Evolutionary conservation across 83 land plant species (phyloP).

Genomic region (Thuja plicata): DNA sequence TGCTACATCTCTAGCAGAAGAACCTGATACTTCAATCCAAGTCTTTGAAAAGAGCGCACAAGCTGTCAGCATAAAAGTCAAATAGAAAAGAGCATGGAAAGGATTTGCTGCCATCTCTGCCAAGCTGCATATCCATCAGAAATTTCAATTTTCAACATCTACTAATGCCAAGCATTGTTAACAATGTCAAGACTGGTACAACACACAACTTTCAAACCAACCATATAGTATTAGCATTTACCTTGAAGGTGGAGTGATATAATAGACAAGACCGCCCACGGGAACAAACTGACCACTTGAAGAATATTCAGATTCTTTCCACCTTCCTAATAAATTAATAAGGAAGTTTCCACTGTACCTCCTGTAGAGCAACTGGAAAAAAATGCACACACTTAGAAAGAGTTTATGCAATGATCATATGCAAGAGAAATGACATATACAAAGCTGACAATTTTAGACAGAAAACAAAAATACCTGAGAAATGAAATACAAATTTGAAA

Average conservation of each 20-base stretch:
- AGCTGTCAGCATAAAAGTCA: slow-evolving; percentile 36
- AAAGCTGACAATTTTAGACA: neutral
- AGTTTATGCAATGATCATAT: neutral
- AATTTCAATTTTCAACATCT: neutral
- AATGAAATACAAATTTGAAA: slow-evolving; percentile 84
- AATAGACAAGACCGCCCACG: slow-evolving; percentile 91
- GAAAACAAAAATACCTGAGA: slow-evolving; percentile 59
- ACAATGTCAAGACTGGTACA: too few relatives aligned
- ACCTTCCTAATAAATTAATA: slow-evolving; percentile 78
- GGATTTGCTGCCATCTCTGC: slow-evolving; percentile 32
- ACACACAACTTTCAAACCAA: neutral
- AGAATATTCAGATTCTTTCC: slow-evolving; percentile 91
- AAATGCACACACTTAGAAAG: neutral
- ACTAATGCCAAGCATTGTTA: too few relatives aligned
- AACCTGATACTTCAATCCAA: slow-evolving; percentile 95
- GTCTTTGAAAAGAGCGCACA: slow-evolving; percentile 92
- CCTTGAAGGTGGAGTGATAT: slow-evolving; percentile 90
- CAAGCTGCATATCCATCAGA: slow-evolving; percentile 47
- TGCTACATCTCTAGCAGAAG: slow-evolving; percentile 91
- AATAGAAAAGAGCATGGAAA: too few relatives aligned
- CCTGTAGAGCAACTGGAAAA: slow-evolving; percentile 64
- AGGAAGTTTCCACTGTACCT: slow-evolving; percentile 73
- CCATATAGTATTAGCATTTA: slow-evolving; percentile 10
- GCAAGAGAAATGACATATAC: neutral
- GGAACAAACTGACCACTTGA: slow-evolving; percentile 76